Base-by-base conservation (phyloP, 805 yeast species). In the Metschnikowia amazonensis region DNA sequence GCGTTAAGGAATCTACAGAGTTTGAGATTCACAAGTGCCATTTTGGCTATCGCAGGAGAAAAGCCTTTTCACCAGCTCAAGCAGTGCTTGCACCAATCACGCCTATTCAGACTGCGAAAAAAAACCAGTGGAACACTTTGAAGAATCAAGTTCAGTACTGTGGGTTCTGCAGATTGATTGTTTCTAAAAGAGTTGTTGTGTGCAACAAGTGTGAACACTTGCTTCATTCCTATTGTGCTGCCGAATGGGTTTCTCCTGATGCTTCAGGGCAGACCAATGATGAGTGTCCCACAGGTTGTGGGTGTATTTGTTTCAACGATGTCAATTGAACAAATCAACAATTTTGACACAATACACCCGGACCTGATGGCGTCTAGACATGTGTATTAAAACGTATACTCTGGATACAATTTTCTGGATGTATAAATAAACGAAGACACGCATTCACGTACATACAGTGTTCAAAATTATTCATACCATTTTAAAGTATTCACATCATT, bases 121-220 rank as follows among this genome's bases (percentile, higher is more conserved):
- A 39, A 5, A 66, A 65, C 39, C 57, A 65, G 5, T 69, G 75
- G 75, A 62, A 64, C 30, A 56, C 66, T 0, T 43, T 35, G 28
- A 56, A 56, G 43, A 57, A 58, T 33, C 35, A 43, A 23, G 44
- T 62, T 36, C 68, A 73, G 35, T 72, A 73, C 51, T 89, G 97
- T 60, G 77, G 75, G 18, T 78, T 74, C 43, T 90, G 98, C 65
- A 77, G 76, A 13, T 65, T 82, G 49, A 68, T 77, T 25, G 81
- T 85, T 0, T 66, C 70, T 1, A 81, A 82, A 49, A 67, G 84
- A 50, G 71, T 84, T 25, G 80, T 82, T 25, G 75, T 79, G 0
- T 90, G 98, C 59, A 74, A 78, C 5, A 69, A 69, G 23, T 90
- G 98, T 64, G 84, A 81, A 45, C 97, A 92, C 64, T 70, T 86